phyloP scores from a whole-genome alignment of 176 grass and related monocot species.

The Lolium perenne region DNA sequence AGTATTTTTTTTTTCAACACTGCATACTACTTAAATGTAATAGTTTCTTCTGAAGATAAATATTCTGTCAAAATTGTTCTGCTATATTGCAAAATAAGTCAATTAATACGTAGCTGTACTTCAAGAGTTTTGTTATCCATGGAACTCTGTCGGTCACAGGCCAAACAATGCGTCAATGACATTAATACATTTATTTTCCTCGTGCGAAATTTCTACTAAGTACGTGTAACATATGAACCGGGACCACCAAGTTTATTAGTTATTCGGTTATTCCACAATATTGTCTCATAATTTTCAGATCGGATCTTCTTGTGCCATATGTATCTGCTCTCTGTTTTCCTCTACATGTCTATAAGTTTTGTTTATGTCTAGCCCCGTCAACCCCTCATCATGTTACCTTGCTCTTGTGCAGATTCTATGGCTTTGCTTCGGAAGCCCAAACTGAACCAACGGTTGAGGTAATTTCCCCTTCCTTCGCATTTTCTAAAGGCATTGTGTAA shows the following conservation, averaged over 20 bases:
- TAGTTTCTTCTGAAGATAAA: conserved; percentile 15
- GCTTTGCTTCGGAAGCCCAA: conserved; percentile 94
- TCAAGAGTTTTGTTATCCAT: not conserved
- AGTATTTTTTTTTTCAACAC: not conserved
- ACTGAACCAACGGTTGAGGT: conserved; percentile 79
- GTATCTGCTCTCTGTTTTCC: conserved; percentile 14
- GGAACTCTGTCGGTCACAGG: not conserved
- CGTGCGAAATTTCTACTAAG: not conserved
- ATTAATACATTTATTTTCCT: not conserved
- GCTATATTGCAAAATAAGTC: conserved; percentile 11
- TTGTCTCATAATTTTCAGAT: not conserved
- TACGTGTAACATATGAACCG: not conserved
- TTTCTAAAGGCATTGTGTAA: not conserved
- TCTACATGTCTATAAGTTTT: conserved; percentile 17
- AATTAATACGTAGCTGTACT: not conserved
- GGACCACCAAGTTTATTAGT: not conserved
- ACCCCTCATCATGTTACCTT: conserved; percentile 16
- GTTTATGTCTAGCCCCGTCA: not conserved
- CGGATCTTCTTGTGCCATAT: not conserved
- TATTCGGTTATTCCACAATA: not conserved
- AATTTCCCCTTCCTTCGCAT: conserved; percentile 23
- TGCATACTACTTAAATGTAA: not conserved
- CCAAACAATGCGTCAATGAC: not conserved
- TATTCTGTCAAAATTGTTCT: not conserved
- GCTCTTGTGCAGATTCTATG: conserved; percentile 74